Percentiles rank a stretch among this genome's conserved stretches.
These are phyloP conservation scores for Petunia hybrid DNA, from an alignment of 305 asterid species.

Conservation along the genomic window DNA sequence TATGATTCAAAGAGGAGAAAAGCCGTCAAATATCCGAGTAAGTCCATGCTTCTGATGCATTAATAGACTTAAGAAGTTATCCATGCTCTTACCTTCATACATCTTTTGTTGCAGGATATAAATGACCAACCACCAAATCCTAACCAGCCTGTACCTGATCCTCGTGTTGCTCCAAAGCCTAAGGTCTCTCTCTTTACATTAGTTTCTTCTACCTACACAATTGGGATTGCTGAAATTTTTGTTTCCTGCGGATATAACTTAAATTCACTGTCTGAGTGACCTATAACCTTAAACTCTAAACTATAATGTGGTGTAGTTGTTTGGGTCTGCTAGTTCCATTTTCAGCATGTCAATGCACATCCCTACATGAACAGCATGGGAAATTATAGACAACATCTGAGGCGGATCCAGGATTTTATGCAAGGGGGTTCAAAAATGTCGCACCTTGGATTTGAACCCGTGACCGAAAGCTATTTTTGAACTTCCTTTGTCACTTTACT, in stretches of 20 bases:
- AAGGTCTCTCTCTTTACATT: no score
- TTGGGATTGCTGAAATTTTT: background rate
- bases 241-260: background rate
- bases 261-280: background rate
- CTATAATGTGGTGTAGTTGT: background rate
- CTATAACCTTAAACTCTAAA: background rate
- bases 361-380: background rate
- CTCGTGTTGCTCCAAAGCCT: constrained; percentile 69
- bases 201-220: constrained; percentile 13
- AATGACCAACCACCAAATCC: constrained; percentile 92
- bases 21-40: constrained; percentile 82
- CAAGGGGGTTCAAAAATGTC: no score
- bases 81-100: constrained; percentile 16
- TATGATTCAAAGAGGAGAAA: constrained; percentile 93
- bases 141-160: constrained; percentile 77
- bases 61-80: background rate
- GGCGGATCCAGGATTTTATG: no score
- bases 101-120: constrained; percentile 64
- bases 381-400: constrained; percentile 11
- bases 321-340: constrained; percentile 17
- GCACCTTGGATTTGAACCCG: no score
- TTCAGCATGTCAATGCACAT: background rate
- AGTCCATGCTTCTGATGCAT: constrained; percentile 36
- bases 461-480: no score
- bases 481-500: no score